Percentiles rank a stretch among this genome's conserved stretches.
These are phyloP conservation scores for Thozetella sp. DNA, from an alignment of 495 filamentous ascomycete species.

Conservation along the genomic window DNA sequence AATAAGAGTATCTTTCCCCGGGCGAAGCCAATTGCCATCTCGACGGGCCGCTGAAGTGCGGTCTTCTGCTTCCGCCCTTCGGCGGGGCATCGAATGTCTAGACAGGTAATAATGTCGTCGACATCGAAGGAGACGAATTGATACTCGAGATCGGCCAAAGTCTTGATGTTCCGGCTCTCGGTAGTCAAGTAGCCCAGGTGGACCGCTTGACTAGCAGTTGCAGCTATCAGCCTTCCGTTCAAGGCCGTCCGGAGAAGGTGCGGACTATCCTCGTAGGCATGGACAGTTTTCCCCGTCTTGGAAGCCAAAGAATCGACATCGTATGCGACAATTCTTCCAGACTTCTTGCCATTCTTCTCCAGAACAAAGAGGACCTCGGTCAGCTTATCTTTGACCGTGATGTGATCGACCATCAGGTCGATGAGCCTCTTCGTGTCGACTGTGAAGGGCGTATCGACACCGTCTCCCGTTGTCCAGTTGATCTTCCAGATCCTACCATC, in stretches of 20 bases:
- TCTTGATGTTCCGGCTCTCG: constrained; percentile 7
- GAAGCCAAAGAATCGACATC: constrained; percentile 22
- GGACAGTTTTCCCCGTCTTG: constrained; percentile 23
- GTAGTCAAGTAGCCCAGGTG: constrained; percentile 34
- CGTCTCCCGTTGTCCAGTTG: constrained; percentile 71
- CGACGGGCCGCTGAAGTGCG: constrained; percentile 43
- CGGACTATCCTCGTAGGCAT: constrained; percentile 27
- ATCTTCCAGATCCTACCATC: constrained; percentile 68
- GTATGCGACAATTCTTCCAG: constrained; percentile 42
- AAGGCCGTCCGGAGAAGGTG: constrained; percentile 28
- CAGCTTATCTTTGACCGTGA: constrained; percentile 30
- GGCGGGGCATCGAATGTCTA: constrained; percentile 47
- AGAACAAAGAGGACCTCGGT: constrained; percentile 47
- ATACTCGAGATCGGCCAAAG: constrained; percentile 40
- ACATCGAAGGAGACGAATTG: constrained; percentile 51
- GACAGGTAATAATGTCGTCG: constrained; percentile 55
- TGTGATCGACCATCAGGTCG: constrained; percentile 42
- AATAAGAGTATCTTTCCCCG: constrained; percentile 79
- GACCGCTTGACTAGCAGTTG: constrained; percentile 33
- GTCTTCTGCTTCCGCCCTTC: constrained; percentile 30
- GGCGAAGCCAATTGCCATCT: constrained; percentile 75
- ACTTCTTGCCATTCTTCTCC: constrained; percentile 21
- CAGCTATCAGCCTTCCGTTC: constrained; percentile 32
- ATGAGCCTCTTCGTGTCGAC: constrained; percentile 37
- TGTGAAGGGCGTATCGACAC: constrained; percentile 33